phyloP scores from a whole-genome alignment of 306 rosid species.

The Ormosia semicastrata region DNA sequence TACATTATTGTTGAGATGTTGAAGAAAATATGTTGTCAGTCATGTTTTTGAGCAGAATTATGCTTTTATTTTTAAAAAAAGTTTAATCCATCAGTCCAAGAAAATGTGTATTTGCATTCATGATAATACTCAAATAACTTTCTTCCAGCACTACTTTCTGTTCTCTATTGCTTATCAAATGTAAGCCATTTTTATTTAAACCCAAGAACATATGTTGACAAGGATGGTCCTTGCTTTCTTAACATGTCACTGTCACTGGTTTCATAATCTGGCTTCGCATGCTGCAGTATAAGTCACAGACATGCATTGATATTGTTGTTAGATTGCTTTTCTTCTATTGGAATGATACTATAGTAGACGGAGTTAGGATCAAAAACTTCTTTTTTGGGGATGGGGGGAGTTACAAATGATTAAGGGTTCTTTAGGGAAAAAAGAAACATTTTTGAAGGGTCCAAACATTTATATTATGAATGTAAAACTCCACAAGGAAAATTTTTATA shows the following conservation, averaged over 20 bases:
- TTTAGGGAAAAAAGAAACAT: background rate
- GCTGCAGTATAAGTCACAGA: background rate
- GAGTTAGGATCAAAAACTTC: background rate
- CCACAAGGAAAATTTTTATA: background rate
- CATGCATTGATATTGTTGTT: background rate
- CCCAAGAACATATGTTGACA: background rate
- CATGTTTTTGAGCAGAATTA: background rate
- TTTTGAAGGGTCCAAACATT: slow-evolving; percentile 8
- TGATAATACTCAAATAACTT: background rate
- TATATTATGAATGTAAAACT: background rate
- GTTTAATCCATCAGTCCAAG: background rate
- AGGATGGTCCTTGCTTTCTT: slow-evolving; percentile 13
- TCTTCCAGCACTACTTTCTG: background rate
- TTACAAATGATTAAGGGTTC: background rate
- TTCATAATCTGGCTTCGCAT: slow-evolving; percentile 13
- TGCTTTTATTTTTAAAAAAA: background rate
- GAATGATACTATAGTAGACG: background rate
- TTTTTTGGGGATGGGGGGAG: background rate
- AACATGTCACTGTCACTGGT: background rate
- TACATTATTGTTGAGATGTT: slow-evolving; percentile 13
- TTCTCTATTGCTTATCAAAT: background rate
- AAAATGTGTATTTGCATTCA: slow-evolving; percentile 8
- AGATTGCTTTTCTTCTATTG: background rate
- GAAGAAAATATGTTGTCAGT: slow-evolving; percentile 8
- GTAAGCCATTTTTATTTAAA: slow-evolving; percentile 14